A percentile compares a stretch with the other conserved stretches of the same genome.
phyloP scores from a whole-genome alignment of 495 filamentous ascomycete genomes.

The Bacidia rubella region DNA sequence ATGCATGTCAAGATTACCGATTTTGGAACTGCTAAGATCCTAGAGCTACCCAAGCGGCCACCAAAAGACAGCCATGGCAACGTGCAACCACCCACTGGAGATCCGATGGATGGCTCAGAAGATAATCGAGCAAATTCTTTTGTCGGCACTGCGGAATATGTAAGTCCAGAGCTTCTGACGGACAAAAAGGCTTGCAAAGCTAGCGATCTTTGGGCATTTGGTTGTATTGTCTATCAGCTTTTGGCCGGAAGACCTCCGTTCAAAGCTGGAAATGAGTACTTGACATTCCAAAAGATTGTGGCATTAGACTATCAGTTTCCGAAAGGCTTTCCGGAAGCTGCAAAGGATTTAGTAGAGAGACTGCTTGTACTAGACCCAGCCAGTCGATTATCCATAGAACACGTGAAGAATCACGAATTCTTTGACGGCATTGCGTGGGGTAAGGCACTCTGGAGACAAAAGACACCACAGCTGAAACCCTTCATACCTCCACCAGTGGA shows the following conservation, averaged over 20 bases:
- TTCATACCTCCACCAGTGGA: conserved; percentile 72
- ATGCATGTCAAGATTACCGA: conserved; percentile 99
- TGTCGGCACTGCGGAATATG: conserved; percentile 96
- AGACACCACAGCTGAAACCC: conserved; percentile 76
- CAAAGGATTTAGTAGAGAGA: conserved; percentile 83
- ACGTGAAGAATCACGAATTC: conserved; percentile 95
- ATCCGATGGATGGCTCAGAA: conserved; percentile 43
- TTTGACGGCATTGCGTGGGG: conserved; percentile 88
- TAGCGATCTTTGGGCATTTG: conserved; percentile 97
- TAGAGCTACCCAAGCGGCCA: conserved; percentile 50
- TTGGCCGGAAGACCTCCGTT: conserved; percentile 89
- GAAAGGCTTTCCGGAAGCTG: conserved; percentile 72
- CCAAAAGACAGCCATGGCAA: conserved; percentile 30
- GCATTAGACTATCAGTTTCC: conserved; percentile 89
- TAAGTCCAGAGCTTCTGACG: conserved; percentile 87
- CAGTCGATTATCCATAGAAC: conserved; percentile 79
- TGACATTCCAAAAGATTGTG: conserved; percentile 98
- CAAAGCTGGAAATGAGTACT: conserved; percentile 93
- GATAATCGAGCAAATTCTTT: conserved; percentile 79
- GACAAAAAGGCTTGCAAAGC: conserved; percentile 97
- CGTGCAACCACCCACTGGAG: conserved; percentile 23
- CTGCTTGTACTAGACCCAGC: conserved; percentile 83
- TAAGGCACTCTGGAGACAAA: conserved; percentile 73
- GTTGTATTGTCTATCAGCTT: conserved; percentile 98
- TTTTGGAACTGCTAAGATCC: conserved; percentile 92